These are phyloP conservation scores for Plantago major DNA, from an alignment of 257 asterid species.

Conservation along the genomic window DNA sequence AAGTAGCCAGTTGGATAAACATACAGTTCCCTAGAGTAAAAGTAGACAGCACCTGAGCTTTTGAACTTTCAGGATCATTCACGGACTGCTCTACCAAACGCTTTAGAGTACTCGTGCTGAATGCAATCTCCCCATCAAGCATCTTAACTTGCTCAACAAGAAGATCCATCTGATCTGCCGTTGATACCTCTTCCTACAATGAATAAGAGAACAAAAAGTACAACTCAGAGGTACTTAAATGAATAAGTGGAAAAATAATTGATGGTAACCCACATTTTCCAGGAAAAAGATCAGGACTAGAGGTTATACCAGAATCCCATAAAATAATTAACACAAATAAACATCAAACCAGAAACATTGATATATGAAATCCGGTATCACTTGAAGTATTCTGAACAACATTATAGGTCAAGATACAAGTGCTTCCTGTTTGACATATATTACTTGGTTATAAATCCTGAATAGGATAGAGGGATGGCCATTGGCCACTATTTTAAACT, in stretches of 20 bases:
- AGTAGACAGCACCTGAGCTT: slow-evolving; percentile 47
- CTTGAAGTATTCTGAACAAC: too few relatives aligned
- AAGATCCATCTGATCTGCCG: slow-evolving; percentile 89
- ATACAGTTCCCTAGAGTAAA: neutral
- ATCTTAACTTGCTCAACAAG: slow-evolving; percentile 96
- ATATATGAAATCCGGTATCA: too few relatives aligned
- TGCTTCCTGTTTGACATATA: too few relatives aligned
- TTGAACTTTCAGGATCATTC: slow-evolving; percentile 78
- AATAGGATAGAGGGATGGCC: too few relatives aligned
- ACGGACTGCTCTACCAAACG: slow-evolving; percentile 77
- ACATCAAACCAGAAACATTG: too few relatives aligned
- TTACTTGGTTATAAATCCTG: too few relatives aligned
- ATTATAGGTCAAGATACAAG: too few relatives aligned
- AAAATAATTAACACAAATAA: too few relatives aligned
- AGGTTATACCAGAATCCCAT: too few relatives aligned
- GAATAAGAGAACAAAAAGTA: slow-evolving; percentile 19
- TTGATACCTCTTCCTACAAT: slow-evolving; percentile 63
- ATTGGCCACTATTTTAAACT: too few relatives aligned
- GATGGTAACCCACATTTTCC: too few relatives aligned
- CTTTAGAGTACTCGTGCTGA: slow-evolving; percentile 85
- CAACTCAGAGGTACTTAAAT: slow-evolving; percentile 14
- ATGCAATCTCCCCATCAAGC: slow-evolving; percentile 99
- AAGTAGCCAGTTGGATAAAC: neutral
- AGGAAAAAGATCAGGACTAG: too few relatives aligned
- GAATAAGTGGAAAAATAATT: neutral